Evolutionary conservation across 345 rosid genomes (phyloP).

Genomic region (Pelargonium nanum): DNA sequence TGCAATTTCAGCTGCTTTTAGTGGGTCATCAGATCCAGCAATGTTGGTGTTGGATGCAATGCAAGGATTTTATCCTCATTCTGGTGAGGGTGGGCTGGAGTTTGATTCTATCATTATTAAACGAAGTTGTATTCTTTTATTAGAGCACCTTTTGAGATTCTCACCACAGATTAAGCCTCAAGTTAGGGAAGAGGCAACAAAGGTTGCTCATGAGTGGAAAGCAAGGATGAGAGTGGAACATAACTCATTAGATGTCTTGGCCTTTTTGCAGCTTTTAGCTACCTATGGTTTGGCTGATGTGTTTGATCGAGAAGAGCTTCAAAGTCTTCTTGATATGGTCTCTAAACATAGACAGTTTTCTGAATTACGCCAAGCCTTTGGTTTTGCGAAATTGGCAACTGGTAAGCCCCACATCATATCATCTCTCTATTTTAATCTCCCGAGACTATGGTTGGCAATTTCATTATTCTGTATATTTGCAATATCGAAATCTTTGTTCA

Average conservation of each 20-base stretch:
- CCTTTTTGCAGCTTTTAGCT: conserved; percentile 35
- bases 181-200: conserved; percentile 30
- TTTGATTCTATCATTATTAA: conserved; percentile 24
- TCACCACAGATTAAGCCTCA: conserved; percentile 21
- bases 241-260: conserved; percentile 30
- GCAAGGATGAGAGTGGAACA: conserved; percentile 19
- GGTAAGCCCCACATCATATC: background rate
- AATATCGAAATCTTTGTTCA: background rate
- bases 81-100: conserved; percentile 16
- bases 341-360: conserved; percentile 23
- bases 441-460: too few relatives aligned
- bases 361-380: conserved; percentile 21
- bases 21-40: conserved; percentile 37
- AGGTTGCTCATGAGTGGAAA: conserved; percentile 31
- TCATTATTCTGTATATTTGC: too few relatives aligned
- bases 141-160: conserved; percentile 36
- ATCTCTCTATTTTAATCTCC: background rate
- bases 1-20: conserved; percentile 18
- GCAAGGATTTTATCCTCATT: conserved; percentile 31
- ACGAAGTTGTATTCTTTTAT: conserved; percentile 33
- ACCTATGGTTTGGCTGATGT: conserved; percentile 25
- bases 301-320: conserved; percentile 22
- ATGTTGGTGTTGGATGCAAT: conserved; percentile 53
- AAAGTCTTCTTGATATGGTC: conserved; percentile 18
- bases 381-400: conserved; percentile 14